A percentile compares a stretch with the other conserved stretches of the same genome.
Conservation (phyloP, 495 filamentous ascomycete genomes). For the Penicillium diatomitis region DNA sequence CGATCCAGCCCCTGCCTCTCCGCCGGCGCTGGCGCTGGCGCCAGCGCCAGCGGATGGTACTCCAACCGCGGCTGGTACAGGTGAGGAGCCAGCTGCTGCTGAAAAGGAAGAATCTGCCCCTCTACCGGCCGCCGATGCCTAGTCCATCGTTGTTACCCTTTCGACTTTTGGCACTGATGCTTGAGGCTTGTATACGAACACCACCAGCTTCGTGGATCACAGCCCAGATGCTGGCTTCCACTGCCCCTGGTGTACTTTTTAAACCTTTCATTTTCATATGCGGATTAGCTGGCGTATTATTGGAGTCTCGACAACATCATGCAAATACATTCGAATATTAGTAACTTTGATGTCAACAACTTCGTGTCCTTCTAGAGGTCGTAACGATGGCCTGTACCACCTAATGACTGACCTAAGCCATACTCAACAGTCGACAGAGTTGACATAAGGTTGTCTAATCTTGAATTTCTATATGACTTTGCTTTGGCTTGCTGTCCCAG, state of each 20-base stretch:
- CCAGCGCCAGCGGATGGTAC: neutral
- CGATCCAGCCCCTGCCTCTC: neutral
- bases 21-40: too few species aligned
- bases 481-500: too few species aligned
- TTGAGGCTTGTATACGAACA: too few species aligned
- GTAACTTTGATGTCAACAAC: neutral
- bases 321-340: neutral
- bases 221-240: too few species aligned
- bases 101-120: conserved; percentile 4
- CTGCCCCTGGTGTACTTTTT: neutral
- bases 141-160: neutral
- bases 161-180: neutral
- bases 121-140: neutral
- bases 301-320: neutral
- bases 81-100: neutral
- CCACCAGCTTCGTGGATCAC: too few species aligned
- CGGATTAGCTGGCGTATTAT: conserved; percentile 1
- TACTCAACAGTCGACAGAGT: too few species aligned
- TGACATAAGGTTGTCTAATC: too few species aligned
- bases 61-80: neutral
- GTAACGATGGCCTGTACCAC: too few species aligned
- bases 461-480: too few species aligned
- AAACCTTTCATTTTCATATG: neutral
- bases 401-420: too few species aligned
- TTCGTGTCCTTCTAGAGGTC: too few species aligned